Percentiles rank a stretch among this genome's conserved stretches.
Evolutionary conservation across 768 basidiomycete genomes (phyloP).

Genomic region (Boletus barrowsii): DNA sequence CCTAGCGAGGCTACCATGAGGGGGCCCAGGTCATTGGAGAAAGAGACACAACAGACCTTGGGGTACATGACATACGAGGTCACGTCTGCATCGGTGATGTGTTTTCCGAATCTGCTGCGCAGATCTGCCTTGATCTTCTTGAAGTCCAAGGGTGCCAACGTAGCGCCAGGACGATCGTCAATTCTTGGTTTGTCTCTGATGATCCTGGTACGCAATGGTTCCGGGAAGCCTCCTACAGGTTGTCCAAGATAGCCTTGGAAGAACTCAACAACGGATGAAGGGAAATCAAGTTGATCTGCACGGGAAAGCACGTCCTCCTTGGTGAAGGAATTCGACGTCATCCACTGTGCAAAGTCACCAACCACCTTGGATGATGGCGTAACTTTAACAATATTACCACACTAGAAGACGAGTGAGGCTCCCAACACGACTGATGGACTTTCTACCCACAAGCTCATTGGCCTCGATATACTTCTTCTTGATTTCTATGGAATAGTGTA

Average conservation of each 20-base stretch:
- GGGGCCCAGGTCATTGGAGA: constrained; percentile 1
- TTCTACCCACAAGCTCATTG: constrained; percentile 76
- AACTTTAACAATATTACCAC: constrained; percentile 98
- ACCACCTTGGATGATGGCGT: constrained; percentile 99
- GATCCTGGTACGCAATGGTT: constrained; percentile 86
- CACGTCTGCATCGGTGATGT: constrained; percentile 91
- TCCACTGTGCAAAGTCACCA: constrained; percentile 99
- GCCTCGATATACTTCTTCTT: constrained; percentile 99
- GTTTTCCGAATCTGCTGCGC: constrained; percentile 90
- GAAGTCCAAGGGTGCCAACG: constrained; percentile 88
- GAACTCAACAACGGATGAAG: constrained; percentile 94
- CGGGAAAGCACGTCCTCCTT: constrained; percentile 83
- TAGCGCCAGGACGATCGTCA: constrained; percentile 87
- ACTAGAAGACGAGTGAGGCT: constrained; percentile 43
- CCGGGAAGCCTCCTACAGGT: constrained; percentile 98
- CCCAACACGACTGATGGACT: background rate
- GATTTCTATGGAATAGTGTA: constrained; percentile 55
- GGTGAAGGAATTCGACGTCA: constrained; percentile 90
- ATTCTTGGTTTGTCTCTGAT: constrained; percentile 94
- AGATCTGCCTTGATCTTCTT: constrained; percentile 94
- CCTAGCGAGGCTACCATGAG: constrained; percentile 43
- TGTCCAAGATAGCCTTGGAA: constrained; percentile 99
- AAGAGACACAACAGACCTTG: constrained; percentile 54
- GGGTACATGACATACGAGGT: constrained; percentile 98
- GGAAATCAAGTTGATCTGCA: constrained; percentile 94